These are phyloP conservation scores for Paratinospora sagittata DNA, from an alignment of 164 flowering plant species.

Conservation along the genomic window DNA sequence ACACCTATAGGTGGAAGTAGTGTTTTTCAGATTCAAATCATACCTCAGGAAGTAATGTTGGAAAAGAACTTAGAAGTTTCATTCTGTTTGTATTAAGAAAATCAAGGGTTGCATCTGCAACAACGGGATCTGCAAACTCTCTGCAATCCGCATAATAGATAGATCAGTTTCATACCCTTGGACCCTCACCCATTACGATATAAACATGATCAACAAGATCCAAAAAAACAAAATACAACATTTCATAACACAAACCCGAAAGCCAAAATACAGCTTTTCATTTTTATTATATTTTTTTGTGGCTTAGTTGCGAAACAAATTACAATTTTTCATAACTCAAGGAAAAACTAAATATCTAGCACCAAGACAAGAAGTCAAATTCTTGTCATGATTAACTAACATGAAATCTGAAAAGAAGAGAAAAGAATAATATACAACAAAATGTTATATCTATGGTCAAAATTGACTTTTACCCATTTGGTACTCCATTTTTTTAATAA, in stretches of 20 bases:
- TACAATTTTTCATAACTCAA: not conserved
- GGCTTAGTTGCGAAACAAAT: too few relatives aligned
- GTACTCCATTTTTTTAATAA: too few relatives aligned
- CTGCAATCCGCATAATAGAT: slow-evolving; percentile 42
- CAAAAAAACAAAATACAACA: not conserved
- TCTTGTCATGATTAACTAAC: too few relatives aligned
- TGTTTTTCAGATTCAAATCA: slow-evolving; percentile 1
- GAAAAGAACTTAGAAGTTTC: slow-evolving; percentile 58
- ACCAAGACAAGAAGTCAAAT: too few relatives aligned
- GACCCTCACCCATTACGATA: not conserved
- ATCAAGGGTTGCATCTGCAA: slow-evolving; percentile 80
- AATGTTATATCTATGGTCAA: too few relatives aligned
- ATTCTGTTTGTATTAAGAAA: slow-evolving; percentile 63
- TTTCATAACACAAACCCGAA: too few relatives aligned
- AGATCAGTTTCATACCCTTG: slow-evolving; percentile 4
- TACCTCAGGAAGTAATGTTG: slow-evolving; percentile 87
- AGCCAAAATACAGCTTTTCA: too few relatives aligned
- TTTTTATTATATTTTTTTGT: too few relatives aligned
- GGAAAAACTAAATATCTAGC: too few relatives aligned
- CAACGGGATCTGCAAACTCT: slow-evolving; percentile 89
- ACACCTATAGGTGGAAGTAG: not conserved
- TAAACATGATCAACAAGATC: not conserved
- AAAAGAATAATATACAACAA: too few relatives aligned
- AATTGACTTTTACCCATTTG: too few relatives aligned
- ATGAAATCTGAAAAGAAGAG: too few relatives aligned